A percentile compares a stretch with the other conserved stretches of the same genome.
Evolutionary conservation across 179 eudicot species (phyloP).

Genomic region (Heliamphora pulchella): DNA sequence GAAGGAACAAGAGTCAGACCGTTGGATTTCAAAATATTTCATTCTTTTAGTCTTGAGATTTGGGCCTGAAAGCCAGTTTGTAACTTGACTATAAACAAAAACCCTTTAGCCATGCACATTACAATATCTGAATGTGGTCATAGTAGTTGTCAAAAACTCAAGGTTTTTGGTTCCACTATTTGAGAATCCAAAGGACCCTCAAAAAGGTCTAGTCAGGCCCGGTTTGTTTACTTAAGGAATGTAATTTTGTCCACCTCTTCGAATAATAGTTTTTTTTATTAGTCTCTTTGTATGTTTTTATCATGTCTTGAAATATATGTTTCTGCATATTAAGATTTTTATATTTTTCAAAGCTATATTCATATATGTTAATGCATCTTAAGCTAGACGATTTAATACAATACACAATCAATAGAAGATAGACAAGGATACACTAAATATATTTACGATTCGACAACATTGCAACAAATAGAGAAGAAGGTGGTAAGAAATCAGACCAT

Average conservation of each 20-base stretch:
- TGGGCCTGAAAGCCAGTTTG: not conserved
- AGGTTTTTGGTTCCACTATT: not conserved
- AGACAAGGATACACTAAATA: not conserved
- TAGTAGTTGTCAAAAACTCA: not conserved
- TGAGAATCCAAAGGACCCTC: not conserved
- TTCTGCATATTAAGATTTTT: not conserved
- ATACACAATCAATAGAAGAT: not conserved
- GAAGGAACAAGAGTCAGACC: not conserved
- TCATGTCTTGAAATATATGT: not conserved
- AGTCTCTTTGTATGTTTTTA: not conserved
- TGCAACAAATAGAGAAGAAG: not conserved
- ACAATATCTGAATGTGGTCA: not conserved
- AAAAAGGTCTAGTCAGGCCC: not conserved
- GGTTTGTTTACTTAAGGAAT: no score
- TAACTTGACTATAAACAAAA: not conserved
- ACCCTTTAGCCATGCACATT: not conserved
- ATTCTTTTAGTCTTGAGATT: no score
- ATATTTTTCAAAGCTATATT: no score
- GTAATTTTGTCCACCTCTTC: not conserved
- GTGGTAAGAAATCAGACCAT: not conserved
- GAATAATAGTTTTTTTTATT: not conserved
- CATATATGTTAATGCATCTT: not conserved
- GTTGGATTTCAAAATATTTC: no score
- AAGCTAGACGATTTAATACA: not conserved
- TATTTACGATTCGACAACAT: not conserved